Base-by-base conservation (phyloP, 2,329 filamentous ascomycete species). In the Diaporthe australafricana region DNA sequence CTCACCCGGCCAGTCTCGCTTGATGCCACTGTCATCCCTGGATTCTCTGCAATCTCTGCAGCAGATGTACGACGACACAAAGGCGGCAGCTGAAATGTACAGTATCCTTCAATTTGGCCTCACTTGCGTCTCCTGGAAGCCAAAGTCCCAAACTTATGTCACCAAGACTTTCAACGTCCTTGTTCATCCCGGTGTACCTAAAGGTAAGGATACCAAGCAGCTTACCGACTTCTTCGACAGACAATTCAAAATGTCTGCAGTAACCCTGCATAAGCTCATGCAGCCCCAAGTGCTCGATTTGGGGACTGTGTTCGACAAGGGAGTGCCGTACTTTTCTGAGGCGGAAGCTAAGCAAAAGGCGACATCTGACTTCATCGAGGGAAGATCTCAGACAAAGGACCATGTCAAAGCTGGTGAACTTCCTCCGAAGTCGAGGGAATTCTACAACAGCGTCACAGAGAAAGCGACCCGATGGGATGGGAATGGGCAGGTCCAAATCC, bases 101-200 rank as follows among this genome's bases (percentile, higher is more conserved):
- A 77, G 79, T 30, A 75, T 82, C 12, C 66, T 84, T 2, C 80
- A 84, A 66, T 55, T 84, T 9, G 83, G 83, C 7, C 65, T 84
- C 27, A 83, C 81, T 0, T 83, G 80, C 42, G 52, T 81, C 32
- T 66, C 38, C 4, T 77, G 76, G 62, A 52, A 75, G 1, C 60
- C 70, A 8, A 17, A 65, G 1, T 55, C n/a, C 3, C 65, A 74
- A 71, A 67, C 68, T 1, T 80, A 80, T 25, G 55, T 55, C 11
- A 76, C 75, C 0, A 74, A 75, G 50, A 75, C 80, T 0, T 82
- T 79, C 75, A 81, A 77, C 60, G 79, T 80, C 45, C 71, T 76
- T 17, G 71, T 83, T 16, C 79, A 78, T 17, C 81, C 80, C 0
- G 66, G 80, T 40, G 78, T 81, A 6, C 60, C 76, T 3, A 68